Base-by-base conservation (phyloP, 2,329 filamentous ascomycete genomes). In the Ilyonectria mors-panacis region DNA sequence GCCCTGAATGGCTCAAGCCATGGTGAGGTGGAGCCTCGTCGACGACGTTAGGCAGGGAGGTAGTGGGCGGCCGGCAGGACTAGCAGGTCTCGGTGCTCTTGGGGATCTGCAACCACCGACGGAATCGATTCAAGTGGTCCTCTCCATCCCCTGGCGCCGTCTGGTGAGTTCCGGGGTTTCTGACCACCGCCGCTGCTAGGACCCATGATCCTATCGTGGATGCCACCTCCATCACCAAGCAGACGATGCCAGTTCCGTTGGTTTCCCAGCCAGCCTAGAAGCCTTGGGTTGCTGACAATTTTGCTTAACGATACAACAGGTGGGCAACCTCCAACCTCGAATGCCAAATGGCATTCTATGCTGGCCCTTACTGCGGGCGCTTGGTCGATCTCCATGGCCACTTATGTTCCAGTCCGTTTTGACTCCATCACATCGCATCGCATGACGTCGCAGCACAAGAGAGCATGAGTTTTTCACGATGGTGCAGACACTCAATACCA, bases 361-460 rank as follows among this genome's bases (percentile, higher is more conserved):
- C 57, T 44, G 30, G 45, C 19, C 56, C n/a, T 50, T 54, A 57
- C 23, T 63, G 65, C 69, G 70, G 69, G 53, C 57, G 65, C 62
- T 65, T 48, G 57, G 30, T 58, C 44, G 51, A 30, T 63, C 50
- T 65, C 58, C 39, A 21, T 51, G 59, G 44, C 54, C 44, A 33
- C 50, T 45, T n/a, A 15, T 42, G 54, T 59, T 69, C 70, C 72
- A 69, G 71, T 71, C 62, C 69, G 68, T 64, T 66, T 75, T 50
- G 65, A 70, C 62, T 63, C 60, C 57, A 59, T 63, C 57, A 57
- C 59, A 63, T 63, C 63, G 66, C 69, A 72, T 65, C 37, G 45
- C 56, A 55, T 58, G 55, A 56, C 69, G 54, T 55, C 56, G 66
- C 57, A 64, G 48, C 63, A 28, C 54, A 59, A 64, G 23, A 54